These are phyloP conservation scores for Alternaria triticina DNA, from an alignment of 2,329 filamentous ascomycete genomes.

Conservation along the genomic window DNA sequence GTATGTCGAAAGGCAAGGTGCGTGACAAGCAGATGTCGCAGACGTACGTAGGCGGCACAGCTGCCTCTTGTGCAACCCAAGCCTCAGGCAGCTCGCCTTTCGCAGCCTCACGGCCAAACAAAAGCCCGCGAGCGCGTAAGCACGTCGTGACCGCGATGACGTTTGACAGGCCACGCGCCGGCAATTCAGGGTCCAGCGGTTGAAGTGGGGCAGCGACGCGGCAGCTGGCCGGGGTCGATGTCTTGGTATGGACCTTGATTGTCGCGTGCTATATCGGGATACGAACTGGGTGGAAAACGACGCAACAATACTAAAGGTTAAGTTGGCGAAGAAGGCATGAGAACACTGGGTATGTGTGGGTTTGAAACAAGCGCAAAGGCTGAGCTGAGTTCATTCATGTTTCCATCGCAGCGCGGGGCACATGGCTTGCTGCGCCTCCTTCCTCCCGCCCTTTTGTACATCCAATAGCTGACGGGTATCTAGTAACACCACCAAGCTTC, in stretches of 20 bases:
- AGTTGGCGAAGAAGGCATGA: neutral
- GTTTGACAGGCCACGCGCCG: slow-evolving; percentile 3
- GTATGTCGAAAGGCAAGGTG: neutral
- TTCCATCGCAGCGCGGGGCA: slow-evolving; percentile 14
- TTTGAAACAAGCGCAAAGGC: neutral
- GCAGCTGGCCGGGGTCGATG: slow-evolving; percentile 1
- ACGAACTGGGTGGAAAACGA: neutral
- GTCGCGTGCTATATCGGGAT: neutral
- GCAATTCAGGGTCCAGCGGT: slow-evolving; percentile 15
- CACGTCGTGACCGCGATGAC: slow-evolving; percentile 19
- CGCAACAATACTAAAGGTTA: neutral
- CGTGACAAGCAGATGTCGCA: neutral
- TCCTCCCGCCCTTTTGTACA: slow-evolving; percentile 6
- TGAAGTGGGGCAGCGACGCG: slow-evolving; percentile 15
- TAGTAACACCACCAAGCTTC: neutral
- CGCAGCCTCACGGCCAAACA: slow-evolving; percentile 12
- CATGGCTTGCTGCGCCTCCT: slow-evolving; percentile 20
- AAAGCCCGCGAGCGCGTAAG: slow-evolving; percentile 21
- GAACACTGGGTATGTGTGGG: neutral
- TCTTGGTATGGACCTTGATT: slow-evolving; percentile 8
- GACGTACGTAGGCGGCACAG: neutral
- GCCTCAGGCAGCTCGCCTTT: slow-evolving; percentile 2
- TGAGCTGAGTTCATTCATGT: slow-evolving; percentile 10
- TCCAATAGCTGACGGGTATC: slow-evolving; percentile 4
- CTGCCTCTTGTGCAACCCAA: neutral